Conservation (phyloP, 2,329 filamentous ascomycete species). For the Hyphodiscus sp. region DNA sequence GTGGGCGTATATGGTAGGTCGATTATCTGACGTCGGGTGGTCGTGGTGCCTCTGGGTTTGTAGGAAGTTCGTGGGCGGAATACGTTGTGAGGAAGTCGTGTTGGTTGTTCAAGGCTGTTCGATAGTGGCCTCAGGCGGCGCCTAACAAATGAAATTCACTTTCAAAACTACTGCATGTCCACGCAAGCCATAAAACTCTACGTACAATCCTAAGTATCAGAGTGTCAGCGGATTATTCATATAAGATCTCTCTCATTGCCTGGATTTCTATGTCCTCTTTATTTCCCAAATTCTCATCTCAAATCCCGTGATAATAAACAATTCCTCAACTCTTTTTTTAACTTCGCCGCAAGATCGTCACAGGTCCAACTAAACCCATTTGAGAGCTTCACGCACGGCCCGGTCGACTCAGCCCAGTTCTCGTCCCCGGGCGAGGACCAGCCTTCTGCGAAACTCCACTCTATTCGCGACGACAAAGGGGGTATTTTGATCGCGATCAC, state of each 20-base stretch:
- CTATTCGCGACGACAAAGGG: slow-evolving; percentile 11
- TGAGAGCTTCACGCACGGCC: slow-evolving; percentile 12
- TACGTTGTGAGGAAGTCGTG: background rate
- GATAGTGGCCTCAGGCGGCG: background rate
- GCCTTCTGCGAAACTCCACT: slow-evolving; percentile 3
- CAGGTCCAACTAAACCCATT: slow-evolving; percentile 8
- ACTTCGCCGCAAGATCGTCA: slow-evolving; percentile 6
- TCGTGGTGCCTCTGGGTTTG: background rate
- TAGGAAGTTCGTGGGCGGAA: background rate
- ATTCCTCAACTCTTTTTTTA: background rate
- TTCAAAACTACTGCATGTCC: background rate
- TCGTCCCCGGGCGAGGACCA: slow-evolving; percentile 4
- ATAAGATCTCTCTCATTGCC: background rate
- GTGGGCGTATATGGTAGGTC: background rate
- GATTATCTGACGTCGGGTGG: background rate
- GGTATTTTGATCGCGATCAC: background rate
- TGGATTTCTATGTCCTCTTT: background rate
- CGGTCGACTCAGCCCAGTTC: slow-evolving; percentile 18
- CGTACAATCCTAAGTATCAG: background rate
- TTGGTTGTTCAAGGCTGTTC: background rate
- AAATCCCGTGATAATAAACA: background rate
- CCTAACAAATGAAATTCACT: background rate
- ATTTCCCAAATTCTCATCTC: background rate
- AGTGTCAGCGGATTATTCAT: background rate
- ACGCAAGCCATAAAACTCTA: background rate